Base-by-base conservation (phyloP, 805 yeast species). In the Candida glaebosa region DNA sequence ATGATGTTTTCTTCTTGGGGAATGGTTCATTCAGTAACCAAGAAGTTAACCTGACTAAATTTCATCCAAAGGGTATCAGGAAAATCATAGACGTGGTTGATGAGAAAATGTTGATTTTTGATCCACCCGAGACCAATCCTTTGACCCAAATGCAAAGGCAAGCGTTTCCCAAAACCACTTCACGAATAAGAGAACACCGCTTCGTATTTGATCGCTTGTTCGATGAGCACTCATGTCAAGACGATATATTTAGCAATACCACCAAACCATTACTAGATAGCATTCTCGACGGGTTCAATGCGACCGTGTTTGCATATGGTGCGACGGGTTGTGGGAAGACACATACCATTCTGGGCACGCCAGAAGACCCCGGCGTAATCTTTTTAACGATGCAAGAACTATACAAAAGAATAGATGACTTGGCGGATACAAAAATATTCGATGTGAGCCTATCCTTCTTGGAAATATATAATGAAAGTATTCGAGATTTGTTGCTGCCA, bases 301-400 rank as follows among this genome's bases (percentile, higher is more conserved):
- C 96, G 4, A 88, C 96, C 0, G 87, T 90, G 0, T 90, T 90
- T 67, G 97, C 98, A 0, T 90, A 90, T 58, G 98, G 98, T 1
- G 95, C 98, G 20, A 90, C 98, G 0, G 98, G 98, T 0, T 90
- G 97, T 61, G 98, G 98, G n/a, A 90, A 90, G 57, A 90, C 97
- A 0, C 88, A 84, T 58, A 90, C 98, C 0, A 85, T 90, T 24
- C 77, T 84, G 57, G 96, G 96, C 0, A 75, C 82, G 0, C 73
- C 80, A 0, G 76, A 76, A 2, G 64, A 75, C 18, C 96, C 96
- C 0, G 96, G 96, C 0, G 76, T 90, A 10, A 84, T 88, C 0
- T 86, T 82, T 51, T 63, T 82, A 32, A 82, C 96, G 0, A 81
- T 87, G 83, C 70, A 78, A 46, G 95, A 87, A 44, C 65, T 91